A percentile compares a stretch with the other conserved stretches of the same genome.
These are phyloP conservation scores for Polysphondylium violaceum DNA, from an alignment of 78 protist genomes.

Conservation along the genomic window DNA sequence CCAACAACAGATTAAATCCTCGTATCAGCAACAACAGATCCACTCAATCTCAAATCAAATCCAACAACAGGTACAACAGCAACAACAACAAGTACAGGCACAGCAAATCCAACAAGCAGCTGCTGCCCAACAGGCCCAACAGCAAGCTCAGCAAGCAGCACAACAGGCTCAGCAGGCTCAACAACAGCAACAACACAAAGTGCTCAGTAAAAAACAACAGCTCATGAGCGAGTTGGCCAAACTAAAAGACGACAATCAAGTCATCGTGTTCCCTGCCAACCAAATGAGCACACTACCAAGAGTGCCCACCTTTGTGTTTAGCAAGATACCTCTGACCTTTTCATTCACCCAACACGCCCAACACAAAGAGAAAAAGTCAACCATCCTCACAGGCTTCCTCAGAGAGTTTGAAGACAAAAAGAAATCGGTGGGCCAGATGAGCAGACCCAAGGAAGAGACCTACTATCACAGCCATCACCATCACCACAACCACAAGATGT, in stretches of 20 bases:
- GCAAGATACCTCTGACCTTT: slow-evolving; percentile 42
- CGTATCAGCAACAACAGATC: not conserved
- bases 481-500: not conserved
- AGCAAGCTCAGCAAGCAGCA: slow-evolving; percentile 15
- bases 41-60: too few species aligned
- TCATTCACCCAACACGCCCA: slow-evolving; percentile 11
- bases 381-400: slow-evolving; percentile 58
- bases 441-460: not conserved
- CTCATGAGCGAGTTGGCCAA: slow-evolving; percentile 1
- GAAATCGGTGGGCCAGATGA: not conserved
- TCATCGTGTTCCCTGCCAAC: slow-evolving; percentile 58
- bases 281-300: slow-evolving; percentile 58
- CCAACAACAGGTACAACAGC: slow-evolving; percentile 13
- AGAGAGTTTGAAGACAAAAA: slow-evolving; percentile 62
- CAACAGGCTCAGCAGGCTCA: slow-evolving; percentile 10
- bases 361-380: slow-evolving; percentile 45
- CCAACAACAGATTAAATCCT: not conserved
- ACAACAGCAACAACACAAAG: slow-evolving; percentile 41
- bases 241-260: slow-evolving; percentile 61
- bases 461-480: slow-evolving; percentile 6
- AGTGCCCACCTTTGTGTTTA: slow-evolving; percentile 66
- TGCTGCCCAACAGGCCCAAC: not conserved
- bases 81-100: not conserved
- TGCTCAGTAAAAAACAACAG: slow-evolving; percentile 29
- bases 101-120: not conserved